Base-by-base conservation (phyloP, 345 rosid genomes). In the Bruguiera parviflora region DNA sequence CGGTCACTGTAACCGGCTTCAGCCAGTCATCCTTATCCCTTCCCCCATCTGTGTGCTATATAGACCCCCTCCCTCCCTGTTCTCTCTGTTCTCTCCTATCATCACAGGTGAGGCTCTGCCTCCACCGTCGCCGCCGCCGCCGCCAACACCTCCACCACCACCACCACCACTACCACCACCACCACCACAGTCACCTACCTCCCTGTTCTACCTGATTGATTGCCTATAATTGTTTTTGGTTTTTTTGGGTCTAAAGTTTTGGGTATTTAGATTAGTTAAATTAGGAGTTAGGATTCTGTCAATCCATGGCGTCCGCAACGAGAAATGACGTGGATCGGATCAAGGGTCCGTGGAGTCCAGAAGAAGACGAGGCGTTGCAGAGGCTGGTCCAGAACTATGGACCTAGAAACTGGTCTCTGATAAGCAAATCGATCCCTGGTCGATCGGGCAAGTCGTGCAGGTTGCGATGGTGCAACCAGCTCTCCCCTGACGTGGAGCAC, bases 341-440 rank as follows among this genome's bases (percentile, higher is more conserved):
- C 73, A 94, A 87, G 76, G 97, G 98, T 19, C 98, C 97, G 20
- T 93, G 98, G 98, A 93, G 96, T 73, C 94, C 96, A 16, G 93
- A 93, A 61, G 98, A 93, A 71, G 98, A 94, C 63, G 97, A 94
- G 27, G 87, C 88, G 56, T 79, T 94, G 10, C 87, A 81, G 67
- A 75, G 77, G 25, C 79, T 94, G 53, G 97, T 94, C 2, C 85
- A 81, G 15, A 84, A 70, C 53, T 95, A 94, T 64, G 97, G 98
- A 10, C 92, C 98, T 0, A 79, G 97, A 58, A 94, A 91, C 86
- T 94, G 98, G 98, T 86, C 98, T 18, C 68, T 89, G 62, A 94
- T 94, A 28, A 94, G 98, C 85, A 88, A 86, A 76, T 88, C 98
- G 27, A 94, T 94, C 37, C 90, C 98, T 15, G 98, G 98, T 11